Evolutionary conservation across 1,284 basidiomycete species (phyloP), one percentile per base, ranked within the genome.

Genomic region (Fereydounia khargensis): DNA sequence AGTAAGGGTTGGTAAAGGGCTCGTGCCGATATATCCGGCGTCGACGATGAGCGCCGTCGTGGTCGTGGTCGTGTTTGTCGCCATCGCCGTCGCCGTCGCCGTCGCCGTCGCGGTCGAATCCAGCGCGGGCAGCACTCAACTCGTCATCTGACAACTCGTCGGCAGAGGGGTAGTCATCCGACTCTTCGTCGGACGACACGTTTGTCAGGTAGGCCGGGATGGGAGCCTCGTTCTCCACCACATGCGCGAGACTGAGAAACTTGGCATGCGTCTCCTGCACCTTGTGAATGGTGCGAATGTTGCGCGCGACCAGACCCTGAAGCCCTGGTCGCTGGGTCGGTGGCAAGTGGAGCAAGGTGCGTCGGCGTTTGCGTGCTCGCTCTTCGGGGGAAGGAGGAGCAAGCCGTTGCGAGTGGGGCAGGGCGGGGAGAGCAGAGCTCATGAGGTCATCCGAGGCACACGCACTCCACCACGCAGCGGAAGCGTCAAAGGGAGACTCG

Each of bases 221-320:
- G 10, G 70, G 68, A 21, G 68, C 52, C 38, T 70, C 70, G 35
- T 60, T 61, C 54, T 69, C 66, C 8, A 69, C 64, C 18, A 47
- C 57, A 37, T 64, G 60, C 18, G 65, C 62, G 14, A 74, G 47
- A 16, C 50, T 49, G 34, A 60, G 54, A 39, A 71, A 68, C 46
- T 73, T 74, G 33, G 36, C 35, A 40, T 71, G 67, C 22, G 70
- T 73, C 25, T 50, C 47, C 31, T 70, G 61, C 25, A 74, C 50
- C n/a, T 66, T 61, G 13, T 55, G 63, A 14, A 74, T 35, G 6
- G 66, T 71, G 3, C 48, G 55, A 19, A 74, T 62, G 37, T 74
- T 74, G 27, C 56, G 58, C 20, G 63, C 62, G 18, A 73, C 46
- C 35, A 42, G 40, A 16, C 62, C 63, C 10, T 49, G 57, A 1